Conservation (phyloP, 2,329 filamentous ascomycete species). For the Colletotrichum tofieldiae region DNA sequence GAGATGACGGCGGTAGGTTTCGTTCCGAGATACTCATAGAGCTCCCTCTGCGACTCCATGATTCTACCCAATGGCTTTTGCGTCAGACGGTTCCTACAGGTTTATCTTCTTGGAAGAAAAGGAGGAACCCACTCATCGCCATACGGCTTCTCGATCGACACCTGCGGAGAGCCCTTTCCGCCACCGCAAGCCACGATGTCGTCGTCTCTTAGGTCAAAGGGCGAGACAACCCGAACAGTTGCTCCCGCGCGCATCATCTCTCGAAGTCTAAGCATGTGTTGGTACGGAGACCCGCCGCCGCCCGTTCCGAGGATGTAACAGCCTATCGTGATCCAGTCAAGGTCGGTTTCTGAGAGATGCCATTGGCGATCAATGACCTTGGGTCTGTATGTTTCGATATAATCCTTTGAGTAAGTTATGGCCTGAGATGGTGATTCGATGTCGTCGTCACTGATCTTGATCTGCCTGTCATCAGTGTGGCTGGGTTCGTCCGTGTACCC, state of each 20-base stretch:
- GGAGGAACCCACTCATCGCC: conserved; percentile 12
- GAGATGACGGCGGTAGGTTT: conserved; percentile 52
- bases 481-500: neutral
- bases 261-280: conserved; percentile 63
- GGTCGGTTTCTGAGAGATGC: conserved; percentile 56
- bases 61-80: conserved; percentile 47
- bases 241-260: conserved; percentile 67
- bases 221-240: conserved; percentile 63
- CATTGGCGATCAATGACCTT: conserved; percentile 51
- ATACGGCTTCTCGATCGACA: conserved; percentile 69
- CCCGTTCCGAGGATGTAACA: conserved; percentile 57
- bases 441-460: neutral
- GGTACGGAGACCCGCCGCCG: conserved; percentile 55
- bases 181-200: conserved; percentile 60
- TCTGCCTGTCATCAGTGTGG: neutral
- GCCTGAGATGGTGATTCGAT: conserved; percentile 39
- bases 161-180: conserved; percentile 72
- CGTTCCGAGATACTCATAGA: conserved; percentile 65
- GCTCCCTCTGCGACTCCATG: conserved; percentile 64
- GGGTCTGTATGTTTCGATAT: conserved; percentile 54
- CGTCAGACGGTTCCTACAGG: neutral
- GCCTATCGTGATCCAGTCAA: conserved; percentile 55
- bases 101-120: no score
- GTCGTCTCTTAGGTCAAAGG: conserved; percentile 64
- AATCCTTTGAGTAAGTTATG: conserved; percentile 10